These are phyloP conservation scores for Tylopilus rubrobrunneus DNA, from an alignment of 768 basidiomycete genomes.

Conservation along the genomic window DNA sequence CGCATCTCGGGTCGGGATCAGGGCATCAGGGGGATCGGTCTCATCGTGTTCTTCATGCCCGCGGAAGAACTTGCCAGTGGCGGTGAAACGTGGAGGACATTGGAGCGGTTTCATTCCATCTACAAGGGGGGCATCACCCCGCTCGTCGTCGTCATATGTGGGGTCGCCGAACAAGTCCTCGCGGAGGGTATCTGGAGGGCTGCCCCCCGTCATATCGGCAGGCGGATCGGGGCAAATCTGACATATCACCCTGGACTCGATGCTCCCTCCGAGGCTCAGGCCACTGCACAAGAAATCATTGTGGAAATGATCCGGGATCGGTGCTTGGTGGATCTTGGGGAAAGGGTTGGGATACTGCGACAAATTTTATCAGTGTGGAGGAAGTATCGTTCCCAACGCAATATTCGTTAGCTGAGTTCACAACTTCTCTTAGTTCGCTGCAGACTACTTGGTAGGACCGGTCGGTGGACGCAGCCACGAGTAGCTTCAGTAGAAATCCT, in stretches of 20 bases:
- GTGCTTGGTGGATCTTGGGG: conserved; percentile 16
- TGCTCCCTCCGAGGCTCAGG: conserved; percentile 5
- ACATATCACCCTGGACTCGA: conserved; percentile 12
- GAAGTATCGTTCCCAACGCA: conserved; percentile 17
- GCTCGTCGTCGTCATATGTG: conserved; percentile 15
- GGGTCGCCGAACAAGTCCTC: conserved; percentile 1
- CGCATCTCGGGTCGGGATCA: neutral
- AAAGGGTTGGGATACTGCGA: conserved; percentile 12
- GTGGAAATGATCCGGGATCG: conserved; percentile 10
- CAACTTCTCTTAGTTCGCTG: no score
- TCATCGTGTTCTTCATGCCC: conserved; percentile 15
- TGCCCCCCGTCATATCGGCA: conserved; percentile 9
- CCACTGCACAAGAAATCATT: conserved; percentile 9
- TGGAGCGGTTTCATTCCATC: conserved; percentile 13
- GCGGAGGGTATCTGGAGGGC: conserved; percentile 12
- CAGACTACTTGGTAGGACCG: no score
- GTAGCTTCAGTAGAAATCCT: neutral
- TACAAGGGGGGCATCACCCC: conserved; percentile 16
- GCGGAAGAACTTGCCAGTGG: neutral
- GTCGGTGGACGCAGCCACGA: neutral
- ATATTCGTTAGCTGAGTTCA: neutral
- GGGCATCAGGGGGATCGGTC: conserved; percentile 5
- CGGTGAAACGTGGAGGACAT: conserved; percentile 8
- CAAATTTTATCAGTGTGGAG: conserved; percentile 17
- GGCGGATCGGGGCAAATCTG: conserved; percentile 5